Evolutionary conservation across 441 rosid genomes (phyloP).

Genomic region (Lepidium campestre): DNA sequence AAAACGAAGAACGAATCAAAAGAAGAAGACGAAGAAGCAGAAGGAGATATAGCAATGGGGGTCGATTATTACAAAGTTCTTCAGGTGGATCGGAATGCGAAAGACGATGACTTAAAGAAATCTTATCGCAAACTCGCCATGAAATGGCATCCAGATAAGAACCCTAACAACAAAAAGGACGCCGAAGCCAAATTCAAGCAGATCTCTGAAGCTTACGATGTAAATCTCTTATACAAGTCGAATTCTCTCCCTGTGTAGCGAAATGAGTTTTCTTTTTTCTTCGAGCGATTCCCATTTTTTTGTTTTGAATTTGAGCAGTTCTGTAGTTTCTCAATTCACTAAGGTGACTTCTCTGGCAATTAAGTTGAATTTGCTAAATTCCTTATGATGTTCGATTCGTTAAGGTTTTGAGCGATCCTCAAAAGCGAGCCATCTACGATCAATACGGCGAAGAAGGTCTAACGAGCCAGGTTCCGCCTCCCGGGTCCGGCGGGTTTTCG

Average conservation of each 20-base stretch:
- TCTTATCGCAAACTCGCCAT: slow-evolving; percentile 89
- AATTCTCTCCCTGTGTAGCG: not conserved
- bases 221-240: slow-evolving; percentile 22
- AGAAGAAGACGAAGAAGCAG: not conserved
- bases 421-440: slow-evolving; percentile 77
- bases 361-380: not conserved
- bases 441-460: slow-evolving; percentile 90
- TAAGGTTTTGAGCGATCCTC: slow-evolving; percentile 79
- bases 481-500: slow-evolving; percentile 53
- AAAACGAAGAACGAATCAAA: slow-evolving; percentile 3
- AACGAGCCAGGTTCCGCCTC: slow-evolving; percentile 69
- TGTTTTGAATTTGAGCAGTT: not conserved
- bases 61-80: slow-evolving; percentile 74
- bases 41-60: slow-evolving; percentile 41
- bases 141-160: slow-evolving; percentile 97
- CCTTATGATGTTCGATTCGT: not conserved
- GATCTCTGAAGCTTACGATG: slow-evolving; percentile 95
- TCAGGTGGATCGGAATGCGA: slow-evolving; percentile 64
- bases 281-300: not conserved
- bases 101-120: slow-evolving; percentile 83
- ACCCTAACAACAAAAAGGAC: slow-evolving; percentile 72
- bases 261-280: not conserved
- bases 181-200: slow-evolving; percentile 94
- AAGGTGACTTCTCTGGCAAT: not conserved
- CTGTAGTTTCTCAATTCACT: slow-evolving; percentile 4